Evolutionary conservation across 176 grass and related monocot species (phyloP).

Genomic region (Areca catechu): DNA sequence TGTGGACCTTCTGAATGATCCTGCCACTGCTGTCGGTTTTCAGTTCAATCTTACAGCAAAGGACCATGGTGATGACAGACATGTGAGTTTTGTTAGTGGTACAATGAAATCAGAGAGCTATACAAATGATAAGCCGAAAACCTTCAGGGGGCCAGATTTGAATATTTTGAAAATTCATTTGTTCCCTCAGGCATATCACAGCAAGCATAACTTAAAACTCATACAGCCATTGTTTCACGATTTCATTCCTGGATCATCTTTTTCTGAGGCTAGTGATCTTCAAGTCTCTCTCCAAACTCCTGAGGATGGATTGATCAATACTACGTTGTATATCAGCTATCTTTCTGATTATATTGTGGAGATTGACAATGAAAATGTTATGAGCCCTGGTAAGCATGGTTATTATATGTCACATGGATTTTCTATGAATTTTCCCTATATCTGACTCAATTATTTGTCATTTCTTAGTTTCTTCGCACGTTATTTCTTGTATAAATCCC

Average conservation of each 20-base stretch:
- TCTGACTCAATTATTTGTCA: too few species aligned
- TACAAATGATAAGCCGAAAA: constrained; percentile 47
- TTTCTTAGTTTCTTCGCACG: too few species aligned
- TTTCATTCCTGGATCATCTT: constrained; percentile 66
- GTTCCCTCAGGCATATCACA: constrained; percentile 80
- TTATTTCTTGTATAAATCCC: too few species aligned
- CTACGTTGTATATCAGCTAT: constrained; percentile 73
- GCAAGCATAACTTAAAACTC: constrained; percentile 52
- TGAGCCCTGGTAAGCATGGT: constrained; percentile 54
- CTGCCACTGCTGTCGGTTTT: constrained; percentile 63
- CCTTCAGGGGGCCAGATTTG: constrained; percentile 74
- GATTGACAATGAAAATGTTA: constrained; percentile 61
- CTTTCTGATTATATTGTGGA: constrained; percentile 91
- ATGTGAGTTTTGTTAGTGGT: constrained; percentile 71
- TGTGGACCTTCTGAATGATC: constrained; percentile 49
- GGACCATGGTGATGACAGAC: constrained; percentile 41
- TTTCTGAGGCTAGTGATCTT: constrained; percentile 51
- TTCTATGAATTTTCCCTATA: too few species aligned
- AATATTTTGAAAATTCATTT: constrained; percentile 87
- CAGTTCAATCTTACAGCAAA: constrained; percentile 72
- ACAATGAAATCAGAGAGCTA: constrained; percentile 52
- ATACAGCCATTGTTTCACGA: constrained; percentile 81
- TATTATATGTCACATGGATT: constrained; percentile 1
- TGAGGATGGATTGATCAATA: constrained; percentile 73
- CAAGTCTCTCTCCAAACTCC: constrained; percentile 67